phyloP scores from a whole-genome alignment of 2,329 filamentous ascomycete genomes.

The Lasiodiplodia sp. region DNA sequence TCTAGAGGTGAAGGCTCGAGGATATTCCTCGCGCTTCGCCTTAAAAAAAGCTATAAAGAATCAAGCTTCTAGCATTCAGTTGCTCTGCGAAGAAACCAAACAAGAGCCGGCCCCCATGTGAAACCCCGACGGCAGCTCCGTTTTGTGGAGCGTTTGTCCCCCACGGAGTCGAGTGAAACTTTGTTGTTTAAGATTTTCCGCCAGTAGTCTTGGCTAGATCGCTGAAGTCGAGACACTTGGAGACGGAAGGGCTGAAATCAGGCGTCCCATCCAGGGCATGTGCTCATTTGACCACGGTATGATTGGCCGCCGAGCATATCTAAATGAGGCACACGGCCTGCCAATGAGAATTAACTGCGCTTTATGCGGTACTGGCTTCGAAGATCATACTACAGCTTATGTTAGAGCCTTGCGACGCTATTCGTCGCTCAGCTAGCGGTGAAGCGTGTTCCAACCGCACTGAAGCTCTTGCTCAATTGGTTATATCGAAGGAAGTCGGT shows the following conservation, averaged over 20 bases:
- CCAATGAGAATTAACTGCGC: neutral
- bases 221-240: neutral
- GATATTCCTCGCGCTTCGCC: too few relatives aligned
- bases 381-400: neutral
- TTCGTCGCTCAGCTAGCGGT: too few relatives aligned
- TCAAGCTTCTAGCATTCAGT: constrained; percentile 1
- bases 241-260: neutral
- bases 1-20: neutral
- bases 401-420: neutral
- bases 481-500: too few relatives aligned
- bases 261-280: neutral
- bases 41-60: constrained; percentile 3
- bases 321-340: neutral
- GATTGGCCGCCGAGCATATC: neutral
- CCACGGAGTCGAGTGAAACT: neutral
- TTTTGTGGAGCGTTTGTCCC: neutral
- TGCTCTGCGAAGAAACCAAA: neutral
- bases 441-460: too few relatives aligned
- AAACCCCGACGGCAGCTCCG: neutral
- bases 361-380: neutral
- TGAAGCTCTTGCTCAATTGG: too few relatives aligned
- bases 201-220: neutral
- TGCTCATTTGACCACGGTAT: neutral
- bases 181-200: neutral
- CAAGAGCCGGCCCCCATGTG: neutral